Evolutionary conservation across 108 stramenopile species (phyloP), one percentile per base, ranked within the genome.

Genomic region (Fistulifera solaris): DNA sequence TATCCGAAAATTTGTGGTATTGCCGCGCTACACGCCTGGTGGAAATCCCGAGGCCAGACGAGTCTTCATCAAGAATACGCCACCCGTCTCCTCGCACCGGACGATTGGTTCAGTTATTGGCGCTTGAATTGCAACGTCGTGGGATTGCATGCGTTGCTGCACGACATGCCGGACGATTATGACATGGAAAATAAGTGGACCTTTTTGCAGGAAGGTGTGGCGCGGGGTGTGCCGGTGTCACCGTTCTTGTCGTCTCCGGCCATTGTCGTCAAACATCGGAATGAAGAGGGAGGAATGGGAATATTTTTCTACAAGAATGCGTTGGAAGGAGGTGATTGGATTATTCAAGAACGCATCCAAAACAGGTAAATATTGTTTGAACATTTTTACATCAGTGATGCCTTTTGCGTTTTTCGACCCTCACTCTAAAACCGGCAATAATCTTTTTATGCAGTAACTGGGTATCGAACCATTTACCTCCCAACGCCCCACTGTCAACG

Each of bases 21-120:
- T 16, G 78, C 85, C 11, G 77, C 86, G 3, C 11, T 85, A 11
- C 82, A 81, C 53, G 68, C 63, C 24, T 83, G 72, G 74, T 52
- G 80, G 41, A 79, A 52, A 51, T 67, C 72, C 15, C 62, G 56
- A 45, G 76, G 62, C 52, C 31, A 82, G 56, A 61, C 73, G 17
- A 54, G 52, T 31, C 31, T 54, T 17, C 18, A n/a, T n/a, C 61
- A 77, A 26, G 83, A 87, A 56, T 99, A 81, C 60, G 61, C 73
- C 10, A 87, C 75, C 22, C 81, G 96, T 35, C 75, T 99, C 12
- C 66, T 97, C 43, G 79, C 76, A 23, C 94, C 95, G 31, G 75
- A 93, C 40, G 96, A 99, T 72, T 99, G 98, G 98, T 99, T 98
- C 60, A 65, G 51, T 24, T 93, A 91, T 48, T 99, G 98, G 98